Base-by-base conservation (phyloP, 2,329 filamentous ascomycete species). In the Fusarium devonianum region DNA sequence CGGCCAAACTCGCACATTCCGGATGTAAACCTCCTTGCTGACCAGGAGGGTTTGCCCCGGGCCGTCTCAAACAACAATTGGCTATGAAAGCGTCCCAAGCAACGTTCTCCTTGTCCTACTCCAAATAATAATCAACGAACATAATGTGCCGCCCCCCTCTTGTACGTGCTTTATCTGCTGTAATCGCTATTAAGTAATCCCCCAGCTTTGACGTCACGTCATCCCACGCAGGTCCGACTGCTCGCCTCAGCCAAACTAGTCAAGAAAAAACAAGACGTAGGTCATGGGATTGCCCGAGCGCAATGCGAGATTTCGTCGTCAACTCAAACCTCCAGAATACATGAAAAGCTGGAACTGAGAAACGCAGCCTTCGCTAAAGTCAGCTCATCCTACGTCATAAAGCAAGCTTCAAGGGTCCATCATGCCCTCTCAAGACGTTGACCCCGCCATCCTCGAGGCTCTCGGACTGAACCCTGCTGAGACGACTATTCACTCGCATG, bases 391-490 rank as follows among this genome's bases (percentile, higher is more conserved):
- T 25, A 4, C 4, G 23, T 10, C 23, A 25, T 25, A 25, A 5
- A 25, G 8, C 9, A 5, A 8, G 9, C 23, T 9, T 25, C 8
- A 25, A 25, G 23, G 9, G 12, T 8, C 10, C 21, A 41, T 21
- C 39, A 58, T 59, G 56, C 56, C 56, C 7, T 41, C 56, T 40
- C 49, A 47, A 7, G 53, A 49, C 28, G 47, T 58, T 14, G 49
- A 47, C 36, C 43, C 48, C 48, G 44, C 44, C 25, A 51, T 56
- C 28, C 9, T 37, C 35, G 80, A 81, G 75, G 36, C 73, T 11
- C 63, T 71, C 2, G 77, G 73, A 42, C 75, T 89, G 29, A 88
- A 92, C 66, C 68, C 81, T 1, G 84, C 85, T 18, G 82, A 69
- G 17, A 80, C 85, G 21, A 80, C 73, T 32, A 79, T 90, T 10